Percentiles rank a stretch among this genome's conserved stretches.
Evolutionary conservation across 768 basidiomycete genomes (phyloP).

Genomic region (Lactarius trivialis): DNA sequence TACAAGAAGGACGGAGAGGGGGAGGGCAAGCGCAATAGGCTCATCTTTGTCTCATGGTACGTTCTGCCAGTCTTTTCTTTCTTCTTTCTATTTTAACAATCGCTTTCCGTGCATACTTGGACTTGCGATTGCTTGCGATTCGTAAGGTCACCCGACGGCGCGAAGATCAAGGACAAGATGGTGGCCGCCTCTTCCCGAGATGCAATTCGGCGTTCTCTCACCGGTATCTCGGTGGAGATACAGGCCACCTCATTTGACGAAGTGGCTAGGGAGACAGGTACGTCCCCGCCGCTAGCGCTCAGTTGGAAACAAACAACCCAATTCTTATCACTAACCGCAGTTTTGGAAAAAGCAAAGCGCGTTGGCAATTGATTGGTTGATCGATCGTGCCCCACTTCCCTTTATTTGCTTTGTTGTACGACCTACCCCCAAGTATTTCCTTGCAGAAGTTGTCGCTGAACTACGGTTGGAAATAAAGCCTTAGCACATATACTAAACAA

Average conservation of each 20-base stretch:
- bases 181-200: constrained; percentile 84
- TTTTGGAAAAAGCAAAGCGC: constrained; percentile 28
- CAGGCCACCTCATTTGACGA: constrained; percentile 80
- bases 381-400: background rate
- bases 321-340: constrained; percentile 10
- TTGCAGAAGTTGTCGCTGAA: constrained; percentile 25
- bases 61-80: background rate
- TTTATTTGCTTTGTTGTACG: background rate
- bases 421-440: constrained; percentile 11
- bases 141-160: constrained; percentile 78
- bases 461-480: constrained; percentile 23
- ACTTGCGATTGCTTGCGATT: background rate
- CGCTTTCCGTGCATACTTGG: background rate
- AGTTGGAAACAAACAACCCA: background rate
- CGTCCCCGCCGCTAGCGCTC: constrained; percentile 25
- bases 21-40: constrained; percentile 78
- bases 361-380: constrained; percentile 13
- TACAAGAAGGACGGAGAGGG: constrained; percentile 48
- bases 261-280: constrained; percentile 64
- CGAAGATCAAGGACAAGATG: constrained; percentile 92
- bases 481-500: constrained; percentile 9
- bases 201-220: constrained; percentile 62
- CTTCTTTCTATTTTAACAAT: background rate
- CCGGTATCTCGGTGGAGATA: constrained; percentile 73
- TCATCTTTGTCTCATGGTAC: constrained; percentile 80